phyloP scores from a whole-genome alignment of 345 rosid species.

The Eutrema heterophyllum region DNA sequence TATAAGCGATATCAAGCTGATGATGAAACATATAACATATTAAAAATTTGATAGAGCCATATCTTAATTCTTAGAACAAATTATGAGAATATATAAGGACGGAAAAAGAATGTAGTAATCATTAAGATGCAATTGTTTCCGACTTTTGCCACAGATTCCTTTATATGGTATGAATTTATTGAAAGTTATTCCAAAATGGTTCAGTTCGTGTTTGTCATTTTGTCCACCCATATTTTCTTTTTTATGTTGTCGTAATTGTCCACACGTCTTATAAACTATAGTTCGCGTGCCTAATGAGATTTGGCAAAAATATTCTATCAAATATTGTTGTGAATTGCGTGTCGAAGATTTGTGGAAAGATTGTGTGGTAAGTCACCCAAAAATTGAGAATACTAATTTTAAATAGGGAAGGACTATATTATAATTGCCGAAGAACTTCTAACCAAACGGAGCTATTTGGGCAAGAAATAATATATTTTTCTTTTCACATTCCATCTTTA shows the following conservation, averaged over 20 bases:
- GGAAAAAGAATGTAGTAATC: not conserved
- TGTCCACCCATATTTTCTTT: no score
- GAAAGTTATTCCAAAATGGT: no score
- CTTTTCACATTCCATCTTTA: not conserved
- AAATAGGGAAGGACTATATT: not conserved
- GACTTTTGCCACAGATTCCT: not conserved
- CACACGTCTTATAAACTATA: not conserved
- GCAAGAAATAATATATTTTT: not conserved
- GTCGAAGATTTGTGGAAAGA: slow-evolving; percentile 9
- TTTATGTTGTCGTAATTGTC: not conserved
- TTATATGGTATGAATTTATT: no score
- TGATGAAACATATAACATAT: not conserved
- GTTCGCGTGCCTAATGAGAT: not conserved
- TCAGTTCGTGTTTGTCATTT: no score
- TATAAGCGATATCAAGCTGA: not conserved
- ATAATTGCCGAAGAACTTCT: slow-evolving; percentile 1
- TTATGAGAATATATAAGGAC: not conserved
- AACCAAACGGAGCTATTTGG: not conserved
- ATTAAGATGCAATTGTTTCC: not conserved
- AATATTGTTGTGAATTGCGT: not conserved
- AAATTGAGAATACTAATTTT: not conserved
- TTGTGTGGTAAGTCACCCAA: slow-evolving; percentile 16
- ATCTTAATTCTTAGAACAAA: not conserved
- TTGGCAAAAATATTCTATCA: not conserved
- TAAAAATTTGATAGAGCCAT: not conserved